Evolutionary conservation across 352 stramenopile genomes (phyloP).

Genomic region (Pythium folliculosum): DNA sequence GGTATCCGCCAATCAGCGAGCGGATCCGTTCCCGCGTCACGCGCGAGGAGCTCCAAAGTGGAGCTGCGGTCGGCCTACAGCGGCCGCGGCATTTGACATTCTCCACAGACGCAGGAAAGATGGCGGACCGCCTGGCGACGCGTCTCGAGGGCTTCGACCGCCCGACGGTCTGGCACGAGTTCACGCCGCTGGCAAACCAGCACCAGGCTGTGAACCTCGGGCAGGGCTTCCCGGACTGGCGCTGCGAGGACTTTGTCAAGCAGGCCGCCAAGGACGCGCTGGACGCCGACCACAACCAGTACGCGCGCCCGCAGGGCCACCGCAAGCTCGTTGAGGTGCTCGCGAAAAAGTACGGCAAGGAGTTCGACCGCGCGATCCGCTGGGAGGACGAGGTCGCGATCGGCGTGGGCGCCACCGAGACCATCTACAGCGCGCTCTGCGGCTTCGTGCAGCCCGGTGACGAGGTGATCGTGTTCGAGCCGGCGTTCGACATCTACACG

Average conservation of each 20-base stretch:
- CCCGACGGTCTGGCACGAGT: conserved; percentile 86
- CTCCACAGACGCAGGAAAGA: conserved; percentile 12
- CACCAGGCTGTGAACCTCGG: conserved; percentile 92
- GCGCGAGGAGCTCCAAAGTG: neutral
- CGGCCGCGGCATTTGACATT: neutral
- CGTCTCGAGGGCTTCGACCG: conserved; percentile 76
- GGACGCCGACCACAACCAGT: conserved; percentile 94
- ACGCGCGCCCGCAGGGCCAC: conserved; percentile 91
- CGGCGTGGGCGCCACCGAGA: conserved; percentile 94
- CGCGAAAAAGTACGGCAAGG: conserved; percentile 89
- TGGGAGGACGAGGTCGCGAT: conserved; percentile 92
- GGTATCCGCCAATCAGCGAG: conserved; percentile 13
- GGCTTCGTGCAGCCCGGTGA: conserved; percentile 93
- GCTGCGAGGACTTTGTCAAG: conserved; percentile 93
- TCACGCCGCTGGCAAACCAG: conserved; percentile 88
- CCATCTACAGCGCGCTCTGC: conserved; percentile 93
- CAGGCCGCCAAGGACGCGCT: conserved; percentile 92
- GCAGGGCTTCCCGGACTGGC: conserved; percentile 95
- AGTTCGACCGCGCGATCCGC: conserved; percentile 86
- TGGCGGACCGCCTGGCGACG: conserved; percentile 60
- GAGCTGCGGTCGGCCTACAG: neutral
- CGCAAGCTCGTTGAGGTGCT: conserved; percentile 81
- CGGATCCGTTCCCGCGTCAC: conserved; percentile 11
- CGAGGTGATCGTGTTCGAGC: conserved; percentile 97
- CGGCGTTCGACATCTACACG: conserved; percentile 97